Percentiles rank a stretch among this genome's conserved stretches.
Evolutionary conservation across 1,284 basidiomycete species (phyloP).

Genomic region (Malassezia yamatoensis): DNA sequence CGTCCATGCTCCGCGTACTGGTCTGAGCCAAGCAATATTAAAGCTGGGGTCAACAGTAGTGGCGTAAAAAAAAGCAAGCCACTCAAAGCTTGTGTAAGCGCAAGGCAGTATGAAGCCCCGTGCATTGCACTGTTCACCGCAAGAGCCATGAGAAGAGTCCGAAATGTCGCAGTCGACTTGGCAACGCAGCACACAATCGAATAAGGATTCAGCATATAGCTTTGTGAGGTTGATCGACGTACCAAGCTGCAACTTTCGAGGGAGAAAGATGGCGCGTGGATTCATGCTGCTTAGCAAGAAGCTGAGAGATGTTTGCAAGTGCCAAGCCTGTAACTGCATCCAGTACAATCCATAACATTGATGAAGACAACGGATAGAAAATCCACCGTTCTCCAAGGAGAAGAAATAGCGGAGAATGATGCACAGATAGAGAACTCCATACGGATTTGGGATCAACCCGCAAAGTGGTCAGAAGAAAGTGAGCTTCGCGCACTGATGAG

Average conservation of each 20-base stretch:
- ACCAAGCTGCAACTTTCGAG: conserved; percentile 7
- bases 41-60: background rate
- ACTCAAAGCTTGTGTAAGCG: conserved; percentile 2
- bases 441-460: background rate
- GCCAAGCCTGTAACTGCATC: conserved; percentile 4
- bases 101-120: background rate
- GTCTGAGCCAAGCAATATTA: conserved; percentile 12
- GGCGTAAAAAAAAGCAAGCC: conserved; percentile 9
- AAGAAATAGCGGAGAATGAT: conserved; percentile 16
- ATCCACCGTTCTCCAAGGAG: background rate
- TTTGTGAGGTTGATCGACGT: background rate
- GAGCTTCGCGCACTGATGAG: conserved; percentile 12
- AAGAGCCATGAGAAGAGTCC: background rate
- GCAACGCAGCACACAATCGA: conserved; percentile 8
- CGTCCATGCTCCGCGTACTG: conserved; percentile 5
- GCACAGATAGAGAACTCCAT: conserved; percentile 9
- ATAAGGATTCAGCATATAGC: conserved; percentile 15
- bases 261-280: background rate
- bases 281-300: background rate
- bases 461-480: background rate
- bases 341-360: conserved; percentile 3
- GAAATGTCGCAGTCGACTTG: conserved; percentile 14
- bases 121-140: conserved; percentile 1
- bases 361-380: background rate
- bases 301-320: background rate